Percentiles rank a stretch among this genome's conserved stretches.
These are phyloP conservation scores for Ambrosia trifida DNA, from an alignment of 129 eudicot species.

Conservation along the genomic window DNA sequence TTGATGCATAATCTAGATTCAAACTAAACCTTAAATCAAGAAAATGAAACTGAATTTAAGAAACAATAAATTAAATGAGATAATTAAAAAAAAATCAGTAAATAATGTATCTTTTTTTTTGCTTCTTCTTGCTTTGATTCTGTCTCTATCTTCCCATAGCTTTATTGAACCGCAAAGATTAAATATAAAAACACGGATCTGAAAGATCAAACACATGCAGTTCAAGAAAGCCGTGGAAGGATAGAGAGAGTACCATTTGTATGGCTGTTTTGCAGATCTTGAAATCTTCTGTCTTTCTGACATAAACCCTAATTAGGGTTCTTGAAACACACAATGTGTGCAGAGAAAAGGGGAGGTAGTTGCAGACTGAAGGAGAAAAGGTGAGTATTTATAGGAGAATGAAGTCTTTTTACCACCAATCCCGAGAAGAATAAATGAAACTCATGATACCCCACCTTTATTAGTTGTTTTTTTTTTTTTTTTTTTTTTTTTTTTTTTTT, in stretches of 20 bases:
- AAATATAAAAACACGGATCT: constrained; percentile 22
- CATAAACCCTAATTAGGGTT: constrained; percentile 60
- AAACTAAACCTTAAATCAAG: not conserved
- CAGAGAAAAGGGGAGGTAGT: constrained; percentile 10
- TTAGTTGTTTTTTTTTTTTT: too few relatives aligned
- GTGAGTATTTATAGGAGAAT: constrained; percentile 53
- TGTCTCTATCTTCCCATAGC: constrained; percentile 89
- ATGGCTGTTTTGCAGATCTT: constrained; percentile 10
- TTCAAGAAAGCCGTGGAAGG: constrained; percentile 99
- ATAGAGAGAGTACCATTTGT: constrained; percentile 62
- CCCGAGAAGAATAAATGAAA: constrained; percentile 87
- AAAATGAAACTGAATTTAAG: not conserved
- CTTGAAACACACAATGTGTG: constrained; percentile 3
- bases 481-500: too few relatives aligned
- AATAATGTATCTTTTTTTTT: not conserved
- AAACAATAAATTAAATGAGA: not conserved
- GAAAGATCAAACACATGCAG: constrained; percentile 52
- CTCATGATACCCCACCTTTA: constrained; percentile 26
- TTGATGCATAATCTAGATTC: not conserved
- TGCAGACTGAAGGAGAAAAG: constrained; percentile 41
- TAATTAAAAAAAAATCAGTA: not conserved
- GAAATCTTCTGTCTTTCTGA: not conserved
- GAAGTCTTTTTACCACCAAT: constrained; percentile 75
- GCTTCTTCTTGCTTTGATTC: constrained; percentile 39
- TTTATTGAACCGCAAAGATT: constrained; percentile 80